Percentiles rank a stretch among this genome's conserved stretches.
Conservation (phyloP, 768 basidiomycete genomes). For the Chalciporus sphaerocephalus region DNA sequence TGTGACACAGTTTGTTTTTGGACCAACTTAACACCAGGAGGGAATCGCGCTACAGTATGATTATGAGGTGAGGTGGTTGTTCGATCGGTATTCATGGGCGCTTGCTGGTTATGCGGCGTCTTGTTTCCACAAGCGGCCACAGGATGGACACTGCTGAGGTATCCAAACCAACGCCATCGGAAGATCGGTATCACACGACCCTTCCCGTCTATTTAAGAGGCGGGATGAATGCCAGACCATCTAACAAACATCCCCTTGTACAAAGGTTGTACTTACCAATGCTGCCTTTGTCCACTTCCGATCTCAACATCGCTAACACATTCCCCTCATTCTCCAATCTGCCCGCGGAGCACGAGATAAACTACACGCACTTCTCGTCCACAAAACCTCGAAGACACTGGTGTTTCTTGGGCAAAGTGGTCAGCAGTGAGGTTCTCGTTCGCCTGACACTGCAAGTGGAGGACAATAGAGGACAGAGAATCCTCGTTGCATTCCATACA, state of each 20-base stretch:
- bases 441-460: conserved; percentile 29
- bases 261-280: conserved; percentile 15
- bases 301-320: conserved; percentile 22
- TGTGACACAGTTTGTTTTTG: too few relatives aligned
- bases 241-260: neutral
- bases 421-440: conserved; percentile 23
- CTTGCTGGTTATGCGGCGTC: too few relatives aligned
- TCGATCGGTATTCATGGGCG: too few relatives aligned
- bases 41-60: too few relatives aligned
- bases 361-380: conserved; percentile 19
- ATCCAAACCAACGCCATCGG: neutral
- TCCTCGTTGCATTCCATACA: conserved; percentile 30
- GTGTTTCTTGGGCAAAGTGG: conserved; percentile 28
- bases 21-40: too few relatives aligned
- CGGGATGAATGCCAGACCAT: conserved; percentile 1
- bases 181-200: conserved; percentile 1
- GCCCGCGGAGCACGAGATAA: conserved; percentile 22
- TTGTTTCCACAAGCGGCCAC: too few relatives aligned
- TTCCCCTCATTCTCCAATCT: conserved; percentile 24
- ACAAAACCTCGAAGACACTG: conserved; percentile 27
- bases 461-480: conserved; percentile 22
- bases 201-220: conserved; percentile 12
- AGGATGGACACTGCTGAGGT: neutral
- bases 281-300: conserved; percentile 18
- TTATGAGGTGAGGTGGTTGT: too few relatives aligned